phyloP scores from a whole-genome alignment of 2,329 filamentous ascomycete genomes.

The Sclerotinia trifoliorum region DNA sequence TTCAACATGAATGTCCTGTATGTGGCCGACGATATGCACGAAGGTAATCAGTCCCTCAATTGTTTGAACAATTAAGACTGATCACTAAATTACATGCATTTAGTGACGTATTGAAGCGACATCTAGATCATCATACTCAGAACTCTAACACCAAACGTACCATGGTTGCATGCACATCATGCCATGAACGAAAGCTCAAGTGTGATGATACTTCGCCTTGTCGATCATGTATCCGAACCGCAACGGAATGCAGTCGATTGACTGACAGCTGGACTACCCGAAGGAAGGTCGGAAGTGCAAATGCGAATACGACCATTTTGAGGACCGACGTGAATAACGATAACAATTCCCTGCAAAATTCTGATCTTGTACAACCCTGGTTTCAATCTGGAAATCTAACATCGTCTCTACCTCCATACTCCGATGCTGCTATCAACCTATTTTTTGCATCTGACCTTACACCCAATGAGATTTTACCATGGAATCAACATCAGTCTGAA shows the following conservation, averaged over 20 bases:
- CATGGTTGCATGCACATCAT: conserved; percentile 46
- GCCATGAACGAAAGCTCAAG: conserved; percentile 48
- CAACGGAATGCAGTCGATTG: conserved; percentile 40
- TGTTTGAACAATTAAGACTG: neutral
- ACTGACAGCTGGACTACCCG: neutral
- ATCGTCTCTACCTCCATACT: neutral
- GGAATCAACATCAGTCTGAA: neutral
- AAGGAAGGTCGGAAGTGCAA: neutral
- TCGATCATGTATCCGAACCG: conserved; percentile 44
- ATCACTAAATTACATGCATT: too few species aligned
- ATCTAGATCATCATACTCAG: conserved; percentile 33
- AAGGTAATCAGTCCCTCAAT: conserved; percentile 16
- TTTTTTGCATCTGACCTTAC: neutral
- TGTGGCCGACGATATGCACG: conserved; percentile 34
- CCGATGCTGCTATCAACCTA: neutral
- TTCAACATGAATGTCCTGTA: conserved; percentile 28
- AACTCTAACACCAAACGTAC: conserved; percentile 36
- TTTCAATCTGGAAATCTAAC: neutral
- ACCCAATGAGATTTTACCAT: neutral
- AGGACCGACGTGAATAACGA: neutral
- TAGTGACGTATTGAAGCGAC: conserved; percentile 35
- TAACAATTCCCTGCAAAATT: neutral
- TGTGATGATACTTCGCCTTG: conserved; percentile 46
- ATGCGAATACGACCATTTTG: neutral
- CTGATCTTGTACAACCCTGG: conserved; percentile 4